Base-by-base conservation (phyloP, 495 filamentous ascomycete genomes). In the Neurospora sp. region DNA sequence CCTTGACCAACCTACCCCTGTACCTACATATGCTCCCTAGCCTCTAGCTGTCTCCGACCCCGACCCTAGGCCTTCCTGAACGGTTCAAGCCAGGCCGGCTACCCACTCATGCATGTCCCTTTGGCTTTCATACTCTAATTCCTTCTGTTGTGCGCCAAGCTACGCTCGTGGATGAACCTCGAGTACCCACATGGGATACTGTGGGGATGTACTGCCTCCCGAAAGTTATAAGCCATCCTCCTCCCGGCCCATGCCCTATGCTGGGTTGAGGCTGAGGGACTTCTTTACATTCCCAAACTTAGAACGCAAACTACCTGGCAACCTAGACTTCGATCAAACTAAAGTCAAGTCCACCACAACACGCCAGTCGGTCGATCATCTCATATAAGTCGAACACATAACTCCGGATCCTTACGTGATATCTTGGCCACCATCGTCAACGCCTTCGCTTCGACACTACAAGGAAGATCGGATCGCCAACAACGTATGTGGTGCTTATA, bases 231-330 rank as follows among this genome's bases (percentile, higher is more conserved):
- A 79, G 78, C 78, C 73, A 76, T 74, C 71, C 74, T 75, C 73
- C 44, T 75, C 77, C 78, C 53, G 71, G 71, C 71, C 72, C 74
- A 71, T 77, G 76, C 76, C 75, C 70, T 73, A 75, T 61, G 75
- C 73, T 72, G 71, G 72, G 53, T 72, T 78, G 79, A 77, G 79
- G 79, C 79, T 79, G 76, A 78, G 76, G 76, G 74, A 37, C 71
- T 73, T 78, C 73, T 75, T 39, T 40, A 73, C 59, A 69, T 45
- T 75, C 73, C 79, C 79, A 81, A 81, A 81, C 75, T 79, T 81
- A 81, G 79, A 76, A 65, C 53, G 27, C 53, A 65, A 35, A 65
- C 14, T 35, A 65, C 17, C 53, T 65, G 53, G 53, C 27, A 65
- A 35, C 27, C 27, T 65, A 65, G 53, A 65, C 27, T 17, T 65